A percentile compares a stretch with the other conserved stretches of the same genome.
Evolutionary conservation across 148 eudicot genomes (phyloP).

Genomic region (Amaranthus cruentus): DNA sequence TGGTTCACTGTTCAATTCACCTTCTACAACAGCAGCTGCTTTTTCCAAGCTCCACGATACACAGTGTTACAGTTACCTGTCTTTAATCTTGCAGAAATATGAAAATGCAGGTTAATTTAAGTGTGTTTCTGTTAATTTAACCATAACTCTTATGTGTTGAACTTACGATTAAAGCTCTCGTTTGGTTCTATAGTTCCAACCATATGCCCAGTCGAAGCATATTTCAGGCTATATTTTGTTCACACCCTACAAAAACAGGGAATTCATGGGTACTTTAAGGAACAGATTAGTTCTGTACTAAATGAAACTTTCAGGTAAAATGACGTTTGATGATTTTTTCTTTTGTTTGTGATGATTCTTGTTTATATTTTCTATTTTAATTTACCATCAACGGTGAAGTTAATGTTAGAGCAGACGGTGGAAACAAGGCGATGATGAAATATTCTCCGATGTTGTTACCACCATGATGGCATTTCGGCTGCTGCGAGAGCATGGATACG

Average conservation of each 20-base stretch:
- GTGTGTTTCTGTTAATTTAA: background rate
- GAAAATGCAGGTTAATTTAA: slow-evolving; percentile 65
- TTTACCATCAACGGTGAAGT: background rate
- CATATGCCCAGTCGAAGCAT: slow-evolving; percentile 35
- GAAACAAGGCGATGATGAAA: slow-evolving; percentile 65
- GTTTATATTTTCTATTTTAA: background rate
- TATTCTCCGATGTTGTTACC: slow-evolving; percentile 59
- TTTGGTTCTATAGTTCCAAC: slow-evolving; percentile 38
- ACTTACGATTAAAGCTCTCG: background rate
- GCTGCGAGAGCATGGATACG: slow-evolving; percentile 66
- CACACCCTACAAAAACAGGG: slow-evolving; percentile 43
- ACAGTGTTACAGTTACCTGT: slow-evolving; percentile 58
- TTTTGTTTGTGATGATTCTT: background rate
- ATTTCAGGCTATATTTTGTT: slow-evolving; percentile 39
- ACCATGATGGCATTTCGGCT: slow-evolving; percentile 71
- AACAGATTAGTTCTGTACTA: slow-evolving; percentile 33
- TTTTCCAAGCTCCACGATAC: slow-evolving; percentile 44
- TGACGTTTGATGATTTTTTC: background rate
- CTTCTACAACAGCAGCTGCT: slow-evolving; percentile 85
- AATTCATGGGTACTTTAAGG: slow-evolving; percentile 37
- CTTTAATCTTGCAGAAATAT: slow-evolving; percentile 46
- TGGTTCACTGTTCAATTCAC: slow-evolving; percentile 83
- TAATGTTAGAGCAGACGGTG: slow-evolving; percentile 42
- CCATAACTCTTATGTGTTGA: background rate
- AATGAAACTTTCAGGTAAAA: slow-evolving; percentile 38